Conservation (phyloP, 1,284 basidiomycete species). For the Cutaneotrichosporon mucoides region DNA sequence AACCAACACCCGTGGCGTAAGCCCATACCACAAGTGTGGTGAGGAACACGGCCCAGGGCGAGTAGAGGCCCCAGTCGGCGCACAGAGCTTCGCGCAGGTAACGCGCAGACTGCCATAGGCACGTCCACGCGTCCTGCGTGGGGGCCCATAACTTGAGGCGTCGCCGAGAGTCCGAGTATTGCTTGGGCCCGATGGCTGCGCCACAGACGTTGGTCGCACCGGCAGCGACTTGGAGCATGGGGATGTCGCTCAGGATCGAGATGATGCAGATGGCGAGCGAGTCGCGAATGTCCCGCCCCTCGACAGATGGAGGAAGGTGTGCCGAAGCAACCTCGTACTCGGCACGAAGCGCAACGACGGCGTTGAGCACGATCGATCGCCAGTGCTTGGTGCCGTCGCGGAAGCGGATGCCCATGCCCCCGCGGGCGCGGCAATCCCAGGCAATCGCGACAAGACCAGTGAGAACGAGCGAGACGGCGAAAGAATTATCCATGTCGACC, state of each 20-base stretch:
- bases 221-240: conserved; percentile 42
- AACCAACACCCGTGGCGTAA: conserved; percentile 17
- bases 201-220: conserved; percentile 36
- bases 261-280: conserved; percentile 39
- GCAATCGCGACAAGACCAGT: conserved; percentile 37
- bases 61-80: conserved; percentile 38
- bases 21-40: conserved; percentile 37
- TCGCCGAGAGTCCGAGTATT: conserved; percentile 34
- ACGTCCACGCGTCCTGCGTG: conserved; percentile 41
- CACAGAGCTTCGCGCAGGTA: conserved; percentile 36
- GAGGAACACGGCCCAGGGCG: conserved; percentile 38
- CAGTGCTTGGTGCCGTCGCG: conserved; percentile 39
- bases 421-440: conserved; percentile 41
- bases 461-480: conserved; percentile 33
- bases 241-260: conserved; percentile 40
- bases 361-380: conserved; percentile 35
- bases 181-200: conserved; percentile 28
- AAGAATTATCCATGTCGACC: conserved; percentile 29
- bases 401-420: conserved; percentile 41
- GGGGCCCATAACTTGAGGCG: conserved; percentile 36
- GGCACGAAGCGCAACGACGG: conserved; percentile 34
- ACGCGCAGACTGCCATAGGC: conserved; percentile 39
- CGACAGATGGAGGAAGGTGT: conserved; percentile 21
- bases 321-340: conserved; percentile 28
- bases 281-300: conserved; percentile 36